Conservation (phyloP, 768 basidiomycete genomes). For the Phanerochaete carnosa region DNA sequence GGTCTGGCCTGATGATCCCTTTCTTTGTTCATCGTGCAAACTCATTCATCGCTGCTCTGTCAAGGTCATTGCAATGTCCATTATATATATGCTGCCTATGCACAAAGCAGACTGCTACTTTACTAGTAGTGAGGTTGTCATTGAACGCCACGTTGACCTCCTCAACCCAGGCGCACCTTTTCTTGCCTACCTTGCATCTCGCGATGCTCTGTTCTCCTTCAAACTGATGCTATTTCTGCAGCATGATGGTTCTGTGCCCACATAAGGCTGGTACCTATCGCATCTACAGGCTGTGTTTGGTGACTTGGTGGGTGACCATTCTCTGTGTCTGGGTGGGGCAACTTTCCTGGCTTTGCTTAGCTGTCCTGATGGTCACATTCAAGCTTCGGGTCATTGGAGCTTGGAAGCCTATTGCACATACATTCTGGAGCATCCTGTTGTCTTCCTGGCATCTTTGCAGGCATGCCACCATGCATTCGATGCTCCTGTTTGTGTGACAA, state of each 20-base stretch:
- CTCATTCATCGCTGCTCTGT: conserved; percentile 7
- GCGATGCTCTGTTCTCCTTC: conserved; percentile 24
- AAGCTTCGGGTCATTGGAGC: conserved; percentile 36
- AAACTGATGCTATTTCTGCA: conserved; percentile 33
- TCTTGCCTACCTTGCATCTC: conserved; percentile 20
- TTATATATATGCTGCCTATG: conserved; percentile 26
- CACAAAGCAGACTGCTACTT: conserved; percentile 37
- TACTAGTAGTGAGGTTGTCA: conserved; percentile 11
- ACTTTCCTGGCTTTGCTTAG: conserved; percentile 35
- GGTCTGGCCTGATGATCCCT: conserved; percentile 15
- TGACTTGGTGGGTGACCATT: conserved; percentile 29
- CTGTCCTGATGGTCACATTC: conserved; percentile 29
- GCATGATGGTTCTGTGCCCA: conserved; percentile 28
- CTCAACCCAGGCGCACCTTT: conserved; percentile 12
- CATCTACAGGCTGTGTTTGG: conserved; percentile 26
- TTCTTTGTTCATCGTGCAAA: conserved; percentile 17
- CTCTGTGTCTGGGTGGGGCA: conserved; percentile 38
- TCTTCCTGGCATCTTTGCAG: conserved; percentile 22
- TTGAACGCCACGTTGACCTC: background rate
- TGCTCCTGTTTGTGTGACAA: too few species aligned
- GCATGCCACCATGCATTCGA: too few species aligned
- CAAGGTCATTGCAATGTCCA: background rate
- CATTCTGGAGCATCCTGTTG: conserved; percentile 35
- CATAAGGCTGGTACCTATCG: conserved; percentile 30
- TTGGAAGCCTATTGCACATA: conserved; percentile 34